These are phyloP conservation scores for Hygrophorus pudorinus DNA, from an alignment of 768 basidiomycete genomes.

Conservation along the genomic window DNA sequence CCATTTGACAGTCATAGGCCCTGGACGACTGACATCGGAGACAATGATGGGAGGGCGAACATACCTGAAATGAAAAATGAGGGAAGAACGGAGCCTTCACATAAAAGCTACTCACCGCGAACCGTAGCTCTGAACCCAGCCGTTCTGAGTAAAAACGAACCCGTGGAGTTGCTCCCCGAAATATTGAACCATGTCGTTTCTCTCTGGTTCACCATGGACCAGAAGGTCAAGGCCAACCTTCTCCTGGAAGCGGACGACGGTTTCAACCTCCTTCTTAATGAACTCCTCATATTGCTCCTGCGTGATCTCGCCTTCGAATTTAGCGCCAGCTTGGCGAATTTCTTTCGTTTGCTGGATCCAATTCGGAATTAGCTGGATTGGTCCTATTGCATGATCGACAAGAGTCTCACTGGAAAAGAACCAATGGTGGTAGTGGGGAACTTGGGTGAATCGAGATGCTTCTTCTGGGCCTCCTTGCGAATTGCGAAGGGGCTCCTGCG, in stretches of 20 bases:
- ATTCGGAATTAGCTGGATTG: conserved; percentile 21
- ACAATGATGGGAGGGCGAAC: conserved; percentile 98
- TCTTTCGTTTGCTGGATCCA: conserved; percentile 85
- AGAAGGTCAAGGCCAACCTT: conserved; percentile 91
- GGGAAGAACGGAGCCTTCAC: conserved; percentile 39
- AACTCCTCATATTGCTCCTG: conserved; percentile 87
- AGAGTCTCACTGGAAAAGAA: conserved; percentile 74
- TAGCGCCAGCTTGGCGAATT: conserved; percentile 94
- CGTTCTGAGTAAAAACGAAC: conserved; percentile 97
- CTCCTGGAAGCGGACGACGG: conserved; percentile 95
- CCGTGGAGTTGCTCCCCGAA: conserved; percentile 93
- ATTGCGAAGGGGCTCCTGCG: conserved; percentile 83
- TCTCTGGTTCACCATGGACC: conserved; percentile 98
- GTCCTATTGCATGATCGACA: background rate
- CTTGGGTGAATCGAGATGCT: conserved; percentile 83
- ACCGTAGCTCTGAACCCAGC: conserved; percentile 99
- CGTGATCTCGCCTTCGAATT: conserved; percentile 88
- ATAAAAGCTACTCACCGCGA: conserved; percentile 56
- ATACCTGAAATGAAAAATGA: conserved; percentile 44
- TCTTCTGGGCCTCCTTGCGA: conserved; percentile 83
- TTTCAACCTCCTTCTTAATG: conserved; percentile 95
- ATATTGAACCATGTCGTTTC: conserved; percentile 99
- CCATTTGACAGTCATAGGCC: conserved; percentile 95
- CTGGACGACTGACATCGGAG: conserved; percentile 90
- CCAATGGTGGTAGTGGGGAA: conserved; percentile 99